Evolutionary conservation across 2,329 filamentous ascomycete genomes (phyloP).

Genomic region (Alternaria dauci): DNA sequence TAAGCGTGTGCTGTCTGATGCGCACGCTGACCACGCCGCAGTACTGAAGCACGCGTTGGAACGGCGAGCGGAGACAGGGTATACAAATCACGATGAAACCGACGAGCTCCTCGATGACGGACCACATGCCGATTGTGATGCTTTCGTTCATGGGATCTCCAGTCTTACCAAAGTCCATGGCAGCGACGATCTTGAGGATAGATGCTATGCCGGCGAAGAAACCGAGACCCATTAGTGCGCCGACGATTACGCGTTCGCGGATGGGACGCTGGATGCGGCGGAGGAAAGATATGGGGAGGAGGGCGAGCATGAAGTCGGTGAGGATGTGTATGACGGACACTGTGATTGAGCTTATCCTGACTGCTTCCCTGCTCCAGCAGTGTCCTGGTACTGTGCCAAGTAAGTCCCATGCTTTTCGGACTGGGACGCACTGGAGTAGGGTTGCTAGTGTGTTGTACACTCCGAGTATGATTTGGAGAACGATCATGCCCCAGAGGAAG

Average conservation of each 20-base stretch:
- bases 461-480: constrained; percentile 28
- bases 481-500: constrained; percentile 34
- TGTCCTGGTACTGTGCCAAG: constrained; percentile 9
- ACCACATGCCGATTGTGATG: constrained; percentile 31
- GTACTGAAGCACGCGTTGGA: constrained; percentile 23
- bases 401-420: constrained; percentile 29
- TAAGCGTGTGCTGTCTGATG: constrained; percentile 6
- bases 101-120: constrained; percentile 31
- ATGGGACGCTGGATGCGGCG: constrained; percentile 23
- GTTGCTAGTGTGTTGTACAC: constrained; percentile 26
- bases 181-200: constrained; percentile 28
- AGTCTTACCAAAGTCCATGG: constrained; percentile 23
- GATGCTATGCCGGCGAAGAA: constrained; percentile 33
- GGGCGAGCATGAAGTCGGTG: constrained; percentile 31
- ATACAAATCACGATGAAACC: constrained; percentile 36
- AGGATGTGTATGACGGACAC: constrained; percentile 25
- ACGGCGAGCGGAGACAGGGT: constrained; percentile 32
- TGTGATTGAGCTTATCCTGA: constrained; percentile 22
- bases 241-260: constrained; percentile 27
- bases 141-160: constrained; percentile 24
- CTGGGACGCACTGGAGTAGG: constrained; percentile 30
- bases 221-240: constrained; percentile 27
- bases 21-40: constrained; percentile 16
- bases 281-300: constrained; percentile 29
- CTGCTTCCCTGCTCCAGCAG: constrained; percentile 16